Base-by-base conservation (phyloP, 2,329 filamentous ascomycete genomes). In the Endoconidiophora polonica region DNA sequence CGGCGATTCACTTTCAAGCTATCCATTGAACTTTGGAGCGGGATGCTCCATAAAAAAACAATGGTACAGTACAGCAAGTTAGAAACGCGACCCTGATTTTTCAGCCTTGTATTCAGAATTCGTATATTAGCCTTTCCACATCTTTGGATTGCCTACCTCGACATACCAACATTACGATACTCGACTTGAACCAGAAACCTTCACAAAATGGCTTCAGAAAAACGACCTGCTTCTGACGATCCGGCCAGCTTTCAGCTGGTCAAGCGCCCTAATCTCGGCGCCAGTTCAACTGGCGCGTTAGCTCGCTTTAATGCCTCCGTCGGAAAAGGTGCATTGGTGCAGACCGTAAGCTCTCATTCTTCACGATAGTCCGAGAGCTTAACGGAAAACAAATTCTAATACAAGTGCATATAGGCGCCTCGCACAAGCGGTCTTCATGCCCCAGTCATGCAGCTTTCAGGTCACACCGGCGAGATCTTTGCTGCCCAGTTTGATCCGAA, bases 371-470 rank as follows among this genome's bases (percentile, higher is more conserved):
- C n/a, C 2, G 24, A 12, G n/a, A 36, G 16, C 43, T 24, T 6
- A 5, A 4, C 5, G n/a, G 22, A 38, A 5, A 4, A 36, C 22
- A 38, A 2, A 18, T 26, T 23, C 24, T 22, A 23, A 24, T 38
- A 16, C 2, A 24, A 33, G 7, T 9, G 14, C 22, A 36, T 46
- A 44, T 65, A 94, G 87, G 75, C 76, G 55, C 76, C 81, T 49
- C 77, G 86, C 58, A 88, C 86, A 44, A 93, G 86, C 62, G 79
- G 76, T 48, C 73, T 98, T 26, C 81, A 93, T 63, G 84, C 90
- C 52, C 87, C 90, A 1, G 82, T 95, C 42, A 95, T 96, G 87
- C 86, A 96, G 66, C 71, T 98, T 50, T 82, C 81, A 46, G 87
- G 86, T 60, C 76, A 77, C 61, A 69, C 70, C n/a, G 87, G 86